Conservation (phyloP, 2,329 filamentous ascomycete species). For the Beauveria pseudobassiana region DNA sequence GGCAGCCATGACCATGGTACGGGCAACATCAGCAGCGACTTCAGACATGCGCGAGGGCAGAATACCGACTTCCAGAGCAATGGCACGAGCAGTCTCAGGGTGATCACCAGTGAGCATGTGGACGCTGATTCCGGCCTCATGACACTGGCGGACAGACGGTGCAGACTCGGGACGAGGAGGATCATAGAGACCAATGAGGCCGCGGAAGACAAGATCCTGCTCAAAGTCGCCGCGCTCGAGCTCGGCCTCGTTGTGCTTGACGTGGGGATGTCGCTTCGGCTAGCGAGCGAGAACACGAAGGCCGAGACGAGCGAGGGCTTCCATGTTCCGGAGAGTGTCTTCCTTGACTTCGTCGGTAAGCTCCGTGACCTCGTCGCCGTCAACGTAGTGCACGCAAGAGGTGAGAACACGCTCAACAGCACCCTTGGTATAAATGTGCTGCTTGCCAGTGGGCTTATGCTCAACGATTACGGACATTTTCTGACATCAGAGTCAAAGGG, state of each 20-base stretch:
- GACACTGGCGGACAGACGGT: slow-evolving; percentile 48
- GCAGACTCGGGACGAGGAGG: slow-evolving; percentile 62
- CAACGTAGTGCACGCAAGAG: slow-evolving; percentile 48
- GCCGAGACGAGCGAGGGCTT: slow-evolving; percentile 56
- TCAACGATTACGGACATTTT: slow-evolving; percentile 68
- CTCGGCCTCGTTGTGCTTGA: slow-evolving; percentile 30
- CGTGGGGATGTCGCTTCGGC: slow-evolving; percentile 34
- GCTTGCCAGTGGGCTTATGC: slow-evolving; percentile 29
- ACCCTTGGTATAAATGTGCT: slow-evolving; percentile 54
- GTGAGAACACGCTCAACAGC: slow-evolving; percentile 63
- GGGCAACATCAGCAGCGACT: slow-evolving; percentile 45
- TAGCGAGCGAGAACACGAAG: slow-evolving; percentile 61
- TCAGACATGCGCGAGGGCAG: slow-evolving; percentile 43
- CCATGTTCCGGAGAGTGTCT: slow-evolving; percentile 60
- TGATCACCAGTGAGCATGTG: slow-evolving; percentile 68
- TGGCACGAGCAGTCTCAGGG: slow-evolving; percentile 55
- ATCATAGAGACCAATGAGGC: slow-evolving; percentile 66
- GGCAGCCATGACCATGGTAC: slow-evolving; percentile 59
- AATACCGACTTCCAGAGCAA: slow-evolving; percentile 57
- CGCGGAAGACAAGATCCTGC: slow-evolving; percentile 55
- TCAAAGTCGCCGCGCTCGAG: slow-evolving; percentile 51
- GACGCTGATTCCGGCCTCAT: slow-evolving; percentile 54
- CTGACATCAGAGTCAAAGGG: slow-evolving; percentile 67
- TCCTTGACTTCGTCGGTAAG: slow-evolving; percentile 46
- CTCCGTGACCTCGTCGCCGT: slow-evolving; percentile 33